Percentiles rank a stretch among this genome's conserved stretches.
Conservation (phyloP, 2,329 filamentous ascomycete species). For the Colletotrichum australisinense region DNA sequence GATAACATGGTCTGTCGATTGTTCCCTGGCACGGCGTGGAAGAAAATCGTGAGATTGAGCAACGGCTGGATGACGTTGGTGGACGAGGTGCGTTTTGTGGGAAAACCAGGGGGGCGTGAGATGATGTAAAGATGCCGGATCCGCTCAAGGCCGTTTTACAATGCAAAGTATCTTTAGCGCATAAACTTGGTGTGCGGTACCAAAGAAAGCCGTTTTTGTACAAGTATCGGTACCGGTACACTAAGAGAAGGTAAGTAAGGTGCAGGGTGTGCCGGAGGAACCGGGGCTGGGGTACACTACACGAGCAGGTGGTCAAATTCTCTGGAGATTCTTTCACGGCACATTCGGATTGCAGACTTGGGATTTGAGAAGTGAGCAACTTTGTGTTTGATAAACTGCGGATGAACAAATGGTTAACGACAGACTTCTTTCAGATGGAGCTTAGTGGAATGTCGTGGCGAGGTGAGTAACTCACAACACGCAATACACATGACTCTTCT, state of each 20-base stretch:
- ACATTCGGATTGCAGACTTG: not conserved
- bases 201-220: not conserved
- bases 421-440: not conserved
- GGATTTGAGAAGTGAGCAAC: not conserved
- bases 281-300: conserved; percentile 8
- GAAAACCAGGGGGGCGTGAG: conserved; percentile 3
- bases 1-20: not conserved
- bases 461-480: too few relatives aligned
- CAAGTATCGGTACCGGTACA: not conserved
- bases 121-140: conserved; percentile 30
- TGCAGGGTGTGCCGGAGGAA: conserved; percentile 8
- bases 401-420: not conserved
- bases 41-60: not conserved
- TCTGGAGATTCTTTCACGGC: not conserved
- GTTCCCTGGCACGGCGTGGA: not conserved
- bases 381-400: too few relatives aligned
- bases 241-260: not conserved
- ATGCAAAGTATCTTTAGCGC: not conserved
- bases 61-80: conserved; percentile 28
- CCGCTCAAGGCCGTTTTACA: not conserved
- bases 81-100: conserved; percentile 3
- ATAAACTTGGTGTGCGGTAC: not conserved
- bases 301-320: not conserved
- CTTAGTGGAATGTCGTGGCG: not conserved
- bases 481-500: not conserved